These are phyloP conservation scores for Xylaria sp. DNA, from an alignment of 2,329 filamentous ascomycete species.

Conservation along the genomic window DNA sequence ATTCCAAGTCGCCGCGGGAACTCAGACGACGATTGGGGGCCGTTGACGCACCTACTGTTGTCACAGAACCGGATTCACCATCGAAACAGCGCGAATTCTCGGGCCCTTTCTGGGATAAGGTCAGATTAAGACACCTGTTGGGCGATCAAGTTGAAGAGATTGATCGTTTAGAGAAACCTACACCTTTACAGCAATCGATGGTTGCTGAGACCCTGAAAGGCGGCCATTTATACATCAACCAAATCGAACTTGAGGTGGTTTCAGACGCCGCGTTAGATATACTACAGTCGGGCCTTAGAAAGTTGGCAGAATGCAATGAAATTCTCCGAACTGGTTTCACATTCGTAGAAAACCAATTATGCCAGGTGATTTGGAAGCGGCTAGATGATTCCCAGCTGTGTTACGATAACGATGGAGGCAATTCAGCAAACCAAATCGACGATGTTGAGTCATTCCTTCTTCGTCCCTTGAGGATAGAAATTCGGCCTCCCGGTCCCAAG, in stretches of 20 bases:
- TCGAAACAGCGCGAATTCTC: neutral
- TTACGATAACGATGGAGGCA: constrained; percentile 34
- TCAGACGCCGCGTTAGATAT: constrained; percentile 41
- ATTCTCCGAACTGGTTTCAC: constrained; percentile 78
- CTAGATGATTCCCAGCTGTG: constrained; percentile 52
- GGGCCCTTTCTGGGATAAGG: neutral
- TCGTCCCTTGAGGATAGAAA: constrained; percentile 66
- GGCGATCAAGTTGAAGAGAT: constrained; percentile 36
- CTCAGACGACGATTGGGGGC: constrained; percentile 22
- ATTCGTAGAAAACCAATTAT: constrained; percentile 57
- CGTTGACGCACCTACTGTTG: too few species aligned
- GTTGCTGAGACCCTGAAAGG: constrained; percentile 72
- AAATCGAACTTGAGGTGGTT: constrained; percentile 68
- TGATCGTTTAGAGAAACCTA: constrained; percentile 65
- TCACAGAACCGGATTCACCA: neutral
- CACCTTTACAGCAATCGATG: constrained; percentile 79
- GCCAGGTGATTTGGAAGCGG: constrained; percentile 67
- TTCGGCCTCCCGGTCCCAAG: constrained; percentile 41
- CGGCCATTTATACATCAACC: constrained; percentile 74
- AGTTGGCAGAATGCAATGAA: constrained; percentile 61
- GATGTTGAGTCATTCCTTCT: constrained; percentile 52
- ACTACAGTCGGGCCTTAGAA: constrained; percentile 56
- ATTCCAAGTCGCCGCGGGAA: constrained; percentile 51
- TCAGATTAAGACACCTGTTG: constrained; percentile 18
- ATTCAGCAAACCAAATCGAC: constrained; percentile 46